A percentile compares a stretch with the other conserved stretches of the same genome.
Evolutionary conservation across 2,329 filamentous ascomycete species (phyloP).

Genomic region (Exophiala sp.): DNA sequence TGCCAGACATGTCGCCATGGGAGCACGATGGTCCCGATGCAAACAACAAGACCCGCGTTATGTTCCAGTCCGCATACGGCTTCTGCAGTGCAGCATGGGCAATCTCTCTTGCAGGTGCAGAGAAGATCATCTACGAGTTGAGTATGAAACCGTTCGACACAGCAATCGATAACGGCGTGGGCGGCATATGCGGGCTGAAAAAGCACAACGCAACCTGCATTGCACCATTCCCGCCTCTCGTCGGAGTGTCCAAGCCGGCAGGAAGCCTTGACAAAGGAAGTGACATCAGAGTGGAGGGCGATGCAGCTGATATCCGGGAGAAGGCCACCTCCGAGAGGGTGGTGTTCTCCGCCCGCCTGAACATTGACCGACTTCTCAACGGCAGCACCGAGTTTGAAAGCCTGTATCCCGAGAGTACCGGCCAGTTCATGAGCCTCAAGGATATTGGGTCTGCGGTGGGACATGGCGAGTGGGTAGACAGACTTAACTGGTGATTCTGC

Average conservation of each 20-base stretch:
- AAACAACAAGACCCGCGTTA: slow-evolving; percentile 37
- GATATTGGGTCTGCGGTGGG: too few relatives aligned
- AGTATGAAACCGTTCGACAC: slow-evolving; percentile 29
- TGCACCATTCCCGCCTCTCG: slow-evolving; percentile 46
- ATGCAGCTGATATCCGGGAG: not conserved
- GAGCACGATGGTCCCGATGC: slow-evolving; percentile 22
- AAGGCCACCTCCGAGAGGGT: slow-evolving; percentile 12
- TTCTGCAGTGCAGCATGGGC: slow-evolving; percentile 40
- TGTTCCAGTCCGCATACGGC: slow-evolving; percentile 34
- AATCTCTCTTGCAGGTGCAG: slow-evolving; percentile 37
- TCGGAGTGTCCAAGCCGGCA: slow-evolving; percentile 45
- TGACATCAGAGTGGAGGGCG: not conserved
- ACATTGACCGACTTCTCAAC: not conserved
- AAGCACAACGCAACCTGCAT: slow-evolving; percentile 34
- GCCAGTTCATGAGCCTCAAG: too few relatives aligned
- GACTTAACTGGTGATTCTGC: too few relatives aligned
- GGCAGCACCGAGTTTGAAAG: not conserved
- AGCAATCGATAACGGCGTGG: slow-evolving; percentile 44
- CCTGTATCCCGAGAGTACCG: too few relatives aligned
- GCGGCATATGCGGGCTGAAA: slow-evolving; percentile 44
- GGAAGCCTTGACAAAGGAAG: slow-evolving; percentile 30
- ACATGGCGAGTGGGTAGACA: too few relatives aligned
- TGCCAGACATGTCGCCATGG: slow-evolving; percentile 15
- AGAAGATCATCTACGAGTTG: slow-evolving; percentile 36
- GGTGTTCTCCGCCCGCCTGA: not conserved